Base-by-base conservation (phyloP, 1,284 basidiomycete species). In the Mycena sp. region DNA sequence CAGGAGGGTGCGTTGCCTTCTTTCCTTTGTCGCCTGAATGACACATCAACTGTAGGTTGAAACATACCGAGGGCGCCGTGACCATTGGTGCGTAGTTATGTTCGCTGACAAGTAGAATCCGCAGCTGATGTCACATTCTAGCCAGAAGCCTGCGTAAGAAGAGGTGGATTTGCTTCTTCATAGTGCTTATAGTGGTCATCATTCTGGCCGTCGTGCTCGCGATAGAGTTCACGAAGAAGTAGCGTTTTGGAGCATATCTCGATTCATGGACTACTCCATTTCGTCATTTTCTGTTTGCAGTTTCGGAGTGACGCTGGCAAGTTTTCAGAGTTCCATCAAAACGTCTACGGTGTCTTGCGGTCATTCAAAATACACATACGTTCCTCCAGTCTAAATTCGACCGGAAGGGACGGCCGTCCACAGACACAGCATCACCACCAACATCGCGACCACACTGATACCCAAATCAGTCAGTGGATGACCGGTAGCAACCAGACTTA, bases 131-230 rank as follows among this genome's bases (percentile, higher is more conserved):
- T 52, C 61, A 46, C 23, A 11, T 38, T 94, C 11, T 92, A 54
- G 97, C 97, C 16, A 84, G 90, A 41, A 86, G 90, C 49, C 95
- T 95, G 21, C 89, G 96, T 65, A 93, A 91, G 80, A 98, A 98
- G 85, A 88, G 93, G 64, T 95, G 93, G 93, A 95, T 95, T 73
- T 96, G 94, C 80, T 94, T 95, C 85, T 78, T 87, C 79, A 87
- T 93, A 73, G 74, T 84, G 58, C 69, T 93, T 62, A 80, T 87
- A 66, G 73, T 93, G 65, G 78, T 92, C 51, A 81, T 83, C 55
- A 87, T 92, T 59, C 74, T 92, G 58, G 90, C 78, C 30, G 82
- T 88, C 62, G 78, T 90, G 37, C 76, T 92, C 25, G 89, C 77
- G 2, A 80, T 90, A 50, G 80, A 85, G 29, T 78, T 89, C 25